These are phyloP conservation scores for Salinomyces thailandicus DNA, from an alignment of 2,329 filamentous ascomycete species.

Conservation along the genomic window DNA sequence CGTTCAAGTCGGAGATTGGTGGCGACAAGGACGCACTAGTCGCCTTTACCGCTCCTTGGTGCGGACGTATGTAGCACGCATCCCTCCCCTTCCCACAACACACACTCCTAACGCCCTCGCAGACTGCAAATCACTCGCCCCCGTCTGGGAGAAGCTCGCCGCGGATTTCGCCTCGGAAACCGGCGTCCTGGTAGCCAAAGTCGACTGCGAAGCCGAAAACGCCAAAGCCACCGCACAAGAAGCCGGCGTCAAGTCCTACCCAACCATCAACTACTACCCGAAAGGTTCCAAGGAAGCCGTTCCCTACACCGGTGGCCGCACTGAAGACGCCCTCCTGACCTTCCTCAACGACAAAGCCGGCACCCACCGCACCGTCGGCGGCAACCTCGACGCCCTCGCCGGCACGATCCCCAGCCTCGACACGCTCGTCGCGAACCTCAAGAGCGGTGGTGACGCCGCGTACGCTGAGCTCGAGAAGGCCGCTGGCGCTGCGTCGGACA, in stretches of 20 bases:
- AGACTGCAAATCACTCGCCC: slow-evolving; percentile 97
- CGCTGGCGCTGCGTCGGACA: slow-evolving; percentile 57
- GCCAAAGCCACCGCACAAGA: slow-evolving; percentile 66
- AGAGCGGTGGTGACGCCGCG: slow-evolving; percentile 53
- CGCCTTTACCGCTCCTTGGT: slow-evolving; percentile 97
- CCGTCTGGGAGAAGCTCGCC: slow-evolving; percentile 80
- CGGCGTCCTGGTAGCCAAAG: slow-evolving; percentile 79
- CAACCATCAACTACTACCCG: slow-evolving; percentile 96
- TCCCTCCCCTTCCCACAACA: background rate
- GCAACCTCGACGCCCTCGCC: slow-evolving; percentile 64
- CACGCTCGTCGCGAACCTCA: slow-evolving; percentile 60
- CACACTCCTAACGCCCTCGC: slow-evolving; percentile 7
- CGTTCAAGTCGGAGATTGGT: slow-evolving; percentile 69
- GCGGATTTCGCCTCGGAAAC: slow-evolving; percentile 68
- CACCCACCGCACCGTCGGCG: slow-evolving; percentile 72
- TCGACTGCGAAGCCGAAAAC: slow-evolving; percentile 83
- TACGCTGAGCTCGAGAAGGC: slow-evolving; percentile 62
- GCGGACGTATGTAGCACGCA: slow-evolving; percentile 65
- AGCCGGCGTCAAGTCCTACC: slow-evolving; percentile 75
- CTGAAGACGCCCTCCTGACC: slow-evolving; percentile 62
- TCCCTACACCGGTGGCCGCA: slow-evolving; percentile 64
- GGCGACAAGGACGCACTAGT: slow-evolving; percentile 83
- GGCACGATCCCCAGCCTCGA: slow-evolving; percentile 77
- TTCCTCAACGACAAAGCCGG: slow-evolving; percentile 86
- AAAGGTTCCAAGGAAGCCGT: slow-evolving; percentile 65